Evolutionary conservation across 2,329 filamentous ascomycete genomes (phyloP), one percentile per base, ranked within the genome.

Genomic region (Colletotrichum chlorophyti): DNA sequence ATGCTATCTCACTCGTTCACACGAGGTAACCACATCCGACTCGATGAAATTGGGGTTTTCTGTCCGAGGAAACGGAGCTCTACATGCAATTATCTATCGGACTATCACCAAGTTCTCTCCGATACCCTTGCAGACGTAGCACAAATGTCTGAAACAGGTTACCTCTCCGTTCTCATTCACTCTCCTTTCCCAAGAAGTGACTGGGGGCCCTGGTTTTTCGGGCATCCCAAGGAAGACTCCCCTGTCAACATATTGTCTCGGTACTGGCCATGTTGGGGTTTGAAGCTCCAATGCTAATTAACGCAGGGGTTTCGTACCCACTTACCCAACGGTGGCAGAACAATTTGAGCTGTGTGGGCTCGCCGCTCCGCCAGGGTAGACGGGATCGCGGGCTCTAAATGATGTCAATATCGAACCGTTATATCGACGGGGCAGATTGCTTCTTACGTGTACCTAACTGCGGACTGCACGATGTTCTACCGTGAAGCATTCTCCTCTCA

Each of bases 61-160:
- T 37, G 8, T n/a, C 29, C n/a, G 29, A 21, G 31, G 27, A 6
- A 17, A 48, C 17, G 14, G 31, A n/a, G n/a, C n/a, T n/a, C n/a
- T n/a, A n/a, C n/a, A n/a, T n/a, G n/a, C n/a, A n/a, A n/a, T n/a
- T n/a, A 17, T 27, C 21, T 7, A 11, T 29, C n/a, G 47, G 27
- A 15, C 11, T 14, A 17, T 24, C 35, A 32, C 14, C n/a, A 26
- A 52, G 34, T 32, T 41, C 31, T 31, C 43, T 11, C 51, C 29
- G 26, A 43, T 4, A 59, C 19, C 55, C 51, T 49, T 40, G 55
- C 31, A 31, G 37, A 14, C 49, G 55, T 51, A 59, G 43, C 51
- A 14, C 24, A 38, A 54, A 59, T 38, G 51, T 59, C 55, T 55
- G 55, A 34, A 49, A 59, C 45, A 49, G 55, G 55, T 49, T 59